Conservation (phyloP, 306 rosid species). For the Inga laurina region DNA sequence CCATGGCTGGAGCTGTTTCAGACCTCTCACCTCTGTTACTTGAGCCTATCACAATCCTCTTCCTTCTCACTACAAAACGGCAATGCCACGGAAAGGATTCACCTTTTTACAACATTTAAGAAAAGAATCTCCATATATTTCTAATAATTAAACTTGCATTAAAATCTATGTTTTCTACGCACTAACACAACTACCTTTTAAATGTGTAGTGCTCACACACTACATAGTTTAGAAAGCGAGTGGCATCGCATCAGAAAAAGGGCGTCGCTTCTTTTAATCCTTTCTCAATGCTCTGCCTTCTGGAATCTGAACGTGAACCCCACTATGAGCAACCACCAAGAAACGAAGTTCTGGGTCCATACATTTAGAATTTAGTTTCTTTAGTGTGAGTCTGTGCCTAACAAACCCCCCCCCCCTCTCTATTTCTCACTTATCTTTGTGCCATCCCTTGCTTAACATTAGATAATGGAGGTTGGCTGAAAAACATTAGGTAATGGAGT, state of each 20-base stretch:
- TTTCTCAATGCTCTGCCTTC: background rate
- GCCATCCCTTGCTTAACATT: background rate
- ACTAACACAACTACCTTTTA: background rate
- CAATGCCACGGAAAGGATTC: slow-evolving; percentile 45
- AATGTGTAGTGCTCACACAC: background rate
- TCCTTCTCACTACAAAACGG: slow-evolving; percentile 12
- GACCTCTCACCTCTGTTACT: background rate
- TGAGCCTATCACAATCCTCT: slow-evolving; percentile 23
- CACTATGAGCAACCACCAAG: slow-evolving; percentile 29
- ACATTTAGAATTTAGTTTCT: slow-evolving; percentile 21
- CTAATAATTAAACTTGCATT: background rate
- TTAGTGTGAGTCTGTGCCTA: slow-evolving; percentile 3
- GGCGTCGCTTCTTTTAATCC: background rate
- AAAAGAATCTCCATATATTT: slow-evolving; percentile 35
- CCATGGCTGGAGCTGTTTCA: no score
- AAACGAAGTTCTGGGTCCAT: slow-evolving; percentile 22
- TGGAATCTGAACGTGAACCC: slow-evolving; percentile 38
- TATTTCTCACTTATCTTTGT: slow-evolving; percentile 19
- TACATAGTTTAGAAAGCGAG: background rate
- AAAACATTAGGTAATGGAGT: slow-evolving; percentile 14
- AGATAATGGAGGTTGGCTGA: background rate
- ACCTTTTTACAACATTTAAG: slow-evolving; percentile 40
- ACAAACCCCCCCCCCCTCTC: slow-evolving; percentile 11
- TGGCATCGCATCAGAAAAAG: slow-evolving; percentile 14
- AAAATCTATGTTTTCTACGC: background rate